These are phyloP conservation scores for Amphibolis antarctica DNA, from an alignment of 106 monocot species.

Conservation along the genomic window DNA sequence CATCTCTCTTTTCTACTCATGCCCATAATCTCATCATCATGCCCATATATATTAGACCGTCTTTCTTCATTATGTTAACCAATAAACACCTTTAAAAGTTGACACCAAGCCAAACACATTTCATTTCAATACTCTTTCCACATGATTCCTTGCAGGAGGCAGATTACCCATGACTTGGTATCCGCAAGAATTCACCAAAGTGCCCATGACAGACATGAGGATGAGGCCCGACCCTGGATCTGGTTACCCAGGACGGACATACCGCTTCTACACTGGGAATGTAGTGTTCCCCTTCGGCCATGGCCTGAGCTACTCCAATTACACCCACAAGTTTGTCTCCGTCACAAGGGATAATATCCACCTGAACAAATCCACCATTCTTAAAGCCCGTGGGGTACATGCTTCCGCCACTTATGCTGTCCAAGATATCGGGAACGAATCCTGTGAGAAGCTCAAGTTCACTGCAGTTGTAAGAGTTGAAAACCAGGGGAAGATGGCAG, in stretches of 20 bases:
- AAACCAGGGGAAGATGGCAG: conserved; percentile 58
- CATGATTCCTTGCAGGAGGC: conserved; percentile 43
- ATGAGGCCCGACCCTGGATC: conserved; percentile 66
- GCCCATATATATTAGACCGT: too few relatives aligned
- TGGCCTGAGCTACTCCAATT: conserved; percentile 79
- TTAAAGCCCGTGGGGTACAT: conserved; percentile 6
- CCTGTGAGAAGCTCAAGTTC: conserved; percentile 42
- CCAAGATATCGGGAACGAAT: conserved; percentile 14
- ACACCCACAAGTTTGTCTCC: conserved; percentile 42
- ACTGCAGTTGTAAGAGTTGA: conserved; percentile 36
- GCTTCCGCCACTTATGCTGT: conserved; percentile 16
- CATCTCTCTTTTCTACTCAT: too few relatives aligned
- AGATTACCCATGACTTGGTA: conserved; percentile 93
- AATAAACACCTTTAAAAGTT: background rate
- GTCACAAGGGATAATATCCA: conserved; percentile 7
- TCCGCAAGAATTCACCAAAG: conserved; percentile 66
- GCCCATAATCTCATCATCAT: too few relatives aligned
- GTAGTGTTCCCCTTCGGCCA: conserved; percentile 65
- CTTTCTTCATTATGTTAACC: too few relatives aligned
- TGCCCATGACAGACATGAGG: conserved; percentile 93
- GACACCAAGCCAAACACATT: background rate
- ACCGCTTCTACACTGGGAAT: conserved; percentile 66
- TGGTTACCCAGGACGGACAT: conserved; percentile 79
- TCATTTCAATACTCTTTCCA: background rate
- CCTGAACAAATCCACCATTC: conserved; percentile 24